phyloP scores from a whole-genome alignment of 2,329 filamentous ascomycete species.

The Aspergillus sp. region DNA sequence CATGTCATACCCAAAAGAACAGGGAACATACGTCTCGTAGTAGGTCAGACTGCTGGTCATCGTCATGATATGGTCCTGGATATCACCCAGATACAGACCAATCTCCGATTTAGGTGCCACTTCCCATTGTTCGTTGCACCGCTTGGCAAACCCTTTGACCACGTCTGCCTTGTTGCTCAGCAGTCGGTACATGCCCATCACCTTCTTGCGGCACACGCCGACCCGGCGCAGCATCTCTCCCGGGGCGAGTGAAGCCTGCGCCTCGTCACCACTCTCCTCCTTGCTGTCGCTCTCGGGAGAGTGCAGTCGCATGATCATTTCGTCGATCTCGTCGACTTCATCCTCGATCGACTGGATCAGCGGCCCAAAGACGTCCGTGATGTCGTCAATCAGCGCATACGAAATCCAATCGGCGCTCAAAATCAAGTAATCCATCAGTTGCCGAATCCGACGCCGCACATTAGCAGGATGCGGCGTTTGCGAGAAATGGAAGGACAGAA shows the following conservation, averaged over 20 bases:
- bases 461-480: conserved; percentile 95
- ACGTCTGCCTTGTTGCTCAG: conserved; percentile 98
- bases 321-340: conserved; percentile 96
- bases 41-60: conserved; percentile 97
- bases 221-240: conserved; percentile 89
- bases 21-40: conserved; percentile 78
- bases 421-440: conserved; percentile 89
- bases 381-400: conserved; percentile 96
- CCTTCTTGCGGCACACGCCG: conserved; percentile 92
- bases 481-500: conserved; percentile 96
- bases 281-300: conserved; percentile 48
- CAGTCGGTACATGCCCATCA: conserved; percentile 91
- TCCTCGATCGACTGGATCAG: conserved; percentile 91
- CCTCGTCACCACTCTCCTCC: conserved; percentile 31
- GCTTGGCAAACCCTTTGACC: conserved; percentile 97
- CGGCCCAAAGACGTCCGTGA: conserved; percentile 93
- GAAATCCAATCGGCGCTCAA: conserved; percentile 97
- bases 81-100: conserved; percentile 95
- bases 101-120: conserved; percentile 94
- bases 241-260: conserved; percentile 48
- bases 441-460: conserved; percentile 86
- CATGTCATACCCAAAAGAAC: background rate
- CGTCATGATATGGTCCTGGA: conserved; percentile 97
- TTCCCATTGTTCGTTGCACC: conserved; percentile 97
- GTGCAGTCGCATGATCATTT: conserved; percentile 81